Percentiles rank a stretch among this genome's conserved stretches.
Conservation (phyloP, 164 flowering plant genomes). For the Liquidambar formosana region DNA sequence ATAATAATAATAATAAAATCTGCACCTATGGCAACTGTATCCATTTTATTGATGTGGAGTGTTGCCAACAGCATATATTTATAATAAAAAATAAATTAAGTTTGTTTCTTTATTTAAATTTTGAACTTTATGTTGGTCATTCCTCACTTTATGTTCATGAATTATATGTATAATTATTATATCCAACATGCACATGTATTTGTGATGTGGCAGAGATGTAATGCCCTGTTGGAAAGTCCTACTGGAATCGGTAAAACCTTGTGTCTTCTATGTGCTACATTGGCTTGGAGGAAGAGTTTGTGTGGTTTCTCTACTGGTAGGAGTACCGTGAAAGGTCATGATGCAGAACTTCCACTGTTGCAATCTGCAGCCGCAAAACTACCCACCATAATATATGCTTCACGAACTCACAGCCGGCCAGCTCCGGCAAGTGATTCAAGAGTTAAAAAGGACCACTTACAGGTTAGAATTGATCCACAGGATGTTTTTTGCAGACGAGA, state of each 20-base stretch:
- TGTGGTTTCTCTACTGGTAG: slow-evolving; percentile 62
- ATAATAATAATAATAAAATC: too few relatives aligned
- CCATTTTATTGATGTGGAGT: background rate
- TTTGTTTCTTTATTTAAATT: too few relatives aligned
- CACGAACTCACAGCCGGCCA: slow-evolving; percentile 99
- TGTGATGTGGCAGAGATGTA: too few relatives aligned
- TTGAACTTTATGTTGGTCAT: too few relatives aligned
- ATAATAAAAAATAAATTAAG: background rate
- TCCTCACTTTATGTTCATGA: background rate
- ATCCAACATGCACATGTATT: too few relatives aligned
- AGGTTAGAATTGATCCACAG: too few relatives aligned
- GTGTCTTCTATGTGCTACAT: too few relatives aligned
- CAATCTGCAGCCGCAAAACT: too few relatives aligned
- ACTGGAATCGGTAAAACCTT: slow-evolving; percentile 95
- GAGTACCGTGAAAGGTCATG: slow-evolving; percentile 22
- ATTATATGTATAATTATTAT: background rate
- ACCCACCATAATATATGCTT: slow-evolving; percentile 77
- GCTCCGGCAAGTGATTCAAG: slow-evolving; percentile 87
- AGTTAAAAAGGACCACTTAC: slow-evolving; percentile 75
- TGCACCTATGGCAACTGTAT: background rate
- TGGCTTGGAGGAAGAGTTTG: slow-evolving; percentile 92
- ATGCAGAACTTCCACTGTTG: slow-evolving; percentile 16
- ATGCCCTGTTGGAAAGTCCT: slow-evolving; percentile 95
- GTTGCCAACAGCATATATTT: too few relatives aligned
- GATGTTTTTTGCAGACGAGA: too few relatives aligned